These are phyloP conservation scores for Fusarium sp. DNA, from an alignment of 2,329 filamentous ascomycete species.

Conservation along the genomic window DNA sequence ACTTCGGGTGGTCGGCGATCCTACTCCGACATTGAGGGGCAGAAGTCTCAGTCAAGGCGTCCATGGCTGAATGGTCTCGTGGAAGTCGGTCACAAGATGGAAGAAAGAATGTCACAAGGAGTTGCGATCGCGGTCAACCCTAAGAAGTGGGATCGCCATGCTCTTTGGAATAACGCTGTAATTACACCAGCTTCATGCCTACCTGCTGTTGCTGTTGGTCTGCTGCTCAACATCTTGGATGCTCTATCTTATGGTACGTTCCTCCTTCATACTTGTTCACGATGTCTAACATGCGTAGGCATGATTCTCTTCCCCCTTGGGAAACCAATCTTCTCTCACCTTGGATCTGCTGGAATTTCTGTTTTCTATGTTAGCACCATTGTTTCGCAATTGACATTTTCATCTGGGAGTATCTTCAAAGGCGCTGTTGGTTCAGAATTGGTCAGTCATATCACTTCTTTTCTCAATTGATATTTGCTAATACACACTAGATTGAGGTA, in stretches of 20 bases:
- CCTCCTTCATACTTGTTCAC: not conserved
- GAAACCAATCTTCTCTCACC: conserved; percentile 84
- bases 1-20: conserved; percentile 52
- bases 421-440: conserved; percentile 96
- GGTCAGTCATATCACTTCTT: conserved; percentile 62
- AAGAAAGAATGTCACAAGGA: conserved; percentile 51
- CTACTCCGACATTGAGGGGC: conserved; percentile 65
- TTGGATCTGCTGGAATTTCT: conserved; percentile 94
- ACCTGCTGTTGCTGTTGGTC: conserved; percentile 88
- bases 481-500: conserved; percentile 81
- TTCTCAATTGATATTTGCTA: not conserved
- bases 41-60: conserved; percentile 57
- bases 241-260: conserved; percentile 88
- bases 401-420: conserved; percentile 87
- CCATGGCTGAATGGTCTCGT: conserved; percentile 56
- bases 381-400: conserved; percentile 91
- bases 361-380: conserved; percentile 99
- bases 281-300: conserved; percentile 60
- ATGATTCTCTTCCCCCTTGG: conserved; percentile 97
- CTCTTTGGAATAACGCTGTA: conserved; percentile 75
- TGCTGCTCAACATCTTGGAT: conserved; percentile 93
- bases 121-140: conserved; percentile 67
- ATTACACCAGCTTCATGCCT: conserved; percentile 79
- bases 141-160: conserved; percentile 78
- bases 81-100: conserved; percentile 53